phyloP scores from a whole-genome alignment of 2,329 filamentous ascomycete species.

The Pseudopithomyces maydicus region DNA sequence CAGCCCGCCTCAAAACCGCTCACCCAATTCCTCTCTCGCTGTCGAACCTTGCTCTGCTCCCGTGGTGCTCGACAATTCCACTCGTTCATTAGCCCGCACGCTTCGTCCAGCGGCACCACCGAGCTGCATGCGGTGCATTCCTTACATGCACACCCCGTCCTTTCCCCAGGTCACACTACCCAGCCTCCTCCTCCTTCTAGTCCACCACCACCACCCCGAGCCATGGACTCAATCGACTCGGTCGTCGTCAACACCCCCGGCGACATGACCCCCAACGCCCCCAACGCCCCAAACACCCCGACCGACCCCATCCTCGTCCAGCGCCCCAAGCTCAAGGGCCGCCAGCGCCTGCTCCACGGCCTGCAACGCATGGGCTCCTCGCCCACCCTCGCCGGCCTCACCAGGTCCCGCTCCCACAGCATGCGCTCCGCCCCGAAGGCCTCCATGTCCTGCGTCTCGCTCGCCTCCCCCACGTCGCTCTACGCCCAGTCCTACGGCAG shows the following conservation, averaged over 20 bases:
- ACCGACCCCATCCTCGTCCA: slow-evolving; percentile 37
- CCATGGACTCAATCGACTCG: slow-evolving; percentile 46
- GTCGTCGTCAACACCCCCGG: slow-evolving; percentile 39
- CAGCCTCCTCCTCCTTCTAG: slow-evolving; percentile 13
- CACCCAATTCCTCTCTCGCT: background rate
- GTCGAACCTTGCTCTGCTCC: background rate
- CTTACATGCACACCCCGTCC: slow-evolving; percentile 9
- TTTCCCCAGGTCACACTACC: slow-evolving; percentile 3
- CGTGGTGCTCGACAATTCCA: too few species aligned
- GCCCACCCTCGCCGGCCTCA: slow-evolving; percentile 69
- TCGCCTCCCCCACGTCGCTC: slow-evolving; percentile 57
- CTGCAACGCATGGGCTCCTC: slow-evolving; percentile 84
- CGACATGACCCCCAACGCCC: slow-evolving; percentile 18
- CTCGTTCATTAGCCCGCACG: too few species aligned
- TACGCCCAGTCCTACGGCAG: slow-evolving; percentile 61
- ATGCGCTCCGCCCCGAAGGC: slow-evolving; percentile 68
- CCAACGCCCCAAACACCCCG: slow-evolving; percentile 19
- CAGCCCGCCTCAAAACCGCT: background rate
- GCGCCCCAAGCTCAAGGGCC: slow-evolving; percentile 66
- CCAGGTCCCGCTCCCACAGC: slow-evolving; percentile 68
- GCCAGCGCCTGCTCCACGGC: slow-evolving; percentile 72
- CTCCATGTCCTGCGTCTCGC: slow-evolving; percentile 68
- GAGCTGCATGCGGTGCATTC: too few species aligned
- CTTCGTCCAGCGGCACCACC: too few species aligned
- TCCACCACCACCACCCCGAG: background rate